phyloP scores from a whole-genome alignment of 140 eudicot genomes.

The Oenanthe javanica region DNA sequence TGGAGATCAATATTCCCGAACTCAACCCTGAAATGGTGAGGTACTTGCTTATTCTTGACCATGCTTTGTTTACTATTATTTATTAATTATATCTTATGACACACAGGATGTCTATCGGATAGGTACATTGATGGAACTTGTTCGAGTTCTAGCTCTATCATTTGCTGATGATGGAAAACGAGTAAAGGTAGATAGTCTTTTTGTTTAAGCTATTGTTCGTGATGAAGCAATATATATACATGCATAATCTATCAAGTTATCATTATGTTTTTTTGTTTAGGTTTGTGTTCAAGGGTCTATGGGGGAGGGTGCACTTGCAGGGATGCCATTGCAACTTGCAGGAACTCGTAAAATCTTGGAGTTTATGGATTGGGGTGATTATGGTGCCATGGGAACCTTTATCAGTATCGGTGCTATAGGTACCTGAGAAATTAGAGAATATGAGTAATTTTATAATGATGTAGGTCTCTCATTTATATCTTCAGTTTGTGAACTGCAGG shows the following conservation, averaged over 20 bases:
- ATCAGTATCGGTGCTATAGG: conserved; percentile 89
- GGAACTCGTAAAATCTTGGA: conserved; percentile 91
- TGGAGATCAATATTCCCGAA: conserved; percentile 94
- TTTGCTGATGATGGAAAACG: conserved; percentile 99
- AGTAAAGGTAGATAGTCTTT: conserved; percentile 50
- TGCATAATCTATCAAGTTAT: not conserved
- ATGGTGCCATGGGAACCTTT: conserved; percentile 85
- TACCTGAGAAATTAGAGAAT: conserved; percentile 19
- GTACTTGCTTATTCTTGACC: conserved; percentile 6
- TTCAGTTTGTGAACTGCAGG: not conserved
- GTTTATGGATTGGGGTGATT: conserved; percentile 98
- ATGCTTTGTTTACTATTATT: conserved; percentile 6
- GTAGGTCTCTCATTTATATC: not conserved
- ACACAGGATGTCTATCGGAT: conserved; percentile 96
- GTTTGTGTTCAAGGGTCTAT: conserved; percentile 99
- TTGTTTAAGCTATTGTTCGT: not conserved
- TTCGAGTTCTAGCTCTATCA: conserved; percentile 81
- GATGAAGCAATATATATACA: not conserved
- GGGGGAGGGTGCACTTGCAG: conserved; percentile 98
- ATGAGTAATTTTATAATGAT: not conserved
- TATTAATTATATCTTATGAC: conserved; percentile 24
- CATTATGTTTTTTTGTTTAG: conserved; percentile 22
- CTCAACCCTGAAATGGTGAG: conserved; percentile 89
- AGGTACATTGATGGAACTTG: conserved; percentile 97
- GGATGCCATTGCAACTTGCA: conserved; percentile 96